Evolutionary conservation across 192 early-diverging fungal species (phyloP), one percentile per base, ranked within the genome.

Genomic region (Lobulomyces angularis): DNA sequence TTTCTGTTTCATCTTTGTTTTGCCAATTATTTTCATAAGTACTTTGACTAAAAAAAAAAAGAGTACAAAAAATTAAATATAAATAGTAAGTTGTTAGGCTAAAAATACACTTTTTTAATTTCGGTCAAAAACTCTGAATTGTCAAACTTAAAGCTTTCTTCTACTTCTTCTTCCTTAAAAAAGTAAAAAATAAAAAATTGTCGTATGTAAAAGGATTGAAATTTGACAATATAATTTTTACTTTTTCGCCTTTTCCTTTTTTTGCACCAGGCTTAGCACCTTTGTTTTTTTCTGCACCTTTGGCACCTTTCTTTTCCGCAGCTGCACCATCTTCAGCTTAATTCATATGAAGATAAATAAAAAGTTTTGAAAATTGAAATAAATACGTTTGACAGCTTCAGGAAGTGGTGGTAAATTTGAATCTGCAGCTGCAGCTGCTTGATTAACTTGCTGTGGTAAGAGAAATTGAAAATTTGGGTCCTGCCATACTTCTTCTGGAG

Each of bases 1-100:
- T 77, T 9, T 75, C 65, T 3, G 49, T 23, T 35, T 77, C 74
- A 39, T 77, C 69, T 43, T 75, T 77, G 19, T 43, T 39, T 14
- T 36, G 45, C 74, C 74, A 77, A n/a, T 71, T 53, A 6, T 41
- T 30, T 8, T 11, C 43, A 35, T 59, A 77, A 16, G 31, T 51
- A 8, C 38, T 25, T 14, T 50, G 48, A 21, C 63, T 61, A 17
- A n/a, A n/a, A n/a, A n/a, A n/a, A n/a, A n/a, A n/a, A n/a, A n/a
- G 2, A 18, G 14, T 41, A 1, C 28, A 32, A 56, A 46, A 43
- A 3, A 21, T 3, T 14, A 41, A 20, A 26, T 24, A 27, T 22
- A 20, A 24, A 14, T 12, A n/a, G 3, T 42, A 19, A 16, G 54
- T 55, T 27, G 3, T 41, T 3, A 17, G 33, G 31, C 31, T 17